Evolutionary conservation across 805 yeast species (phyloP).

Genomic region (Candida maris): DNA sequence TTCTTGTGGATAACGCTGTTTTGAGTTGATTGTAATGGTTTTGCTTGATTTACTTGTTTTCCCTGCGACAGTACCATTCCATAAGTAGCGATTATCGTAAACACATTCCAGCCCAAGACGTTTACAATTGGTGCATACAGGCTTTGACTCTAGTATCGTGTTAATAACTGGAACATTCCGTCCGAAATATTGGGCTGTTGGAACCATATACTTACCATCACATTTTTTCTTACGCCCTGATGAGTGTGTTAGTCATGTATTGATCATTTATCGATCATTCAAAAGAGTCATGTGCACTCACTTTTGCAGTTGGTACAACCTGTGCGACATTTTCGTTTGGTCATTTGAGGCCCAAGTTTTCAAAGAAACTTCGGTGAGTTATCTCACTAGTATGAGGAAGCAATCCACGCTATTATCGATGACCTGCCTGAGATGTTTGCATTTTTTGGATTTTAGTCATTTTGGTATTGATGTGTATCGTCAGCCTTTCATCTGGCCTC

Average conservation of each 20-base stretch:
- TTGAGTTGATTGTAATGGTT: neutral
- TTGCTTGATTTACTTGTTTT: neutral
- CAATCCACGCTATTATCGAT: too few relatives aligned
- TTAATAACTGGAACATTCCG: neutral
- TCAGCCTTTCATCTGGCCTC: too few relatives aligned
- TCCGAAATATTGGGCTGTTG: neutral
- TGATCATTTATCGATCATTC: neutral
- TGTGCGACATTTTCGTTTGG: neutral
- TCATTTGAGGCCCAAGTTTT: too few relatives aligned
- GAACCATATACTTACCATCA: neutral
- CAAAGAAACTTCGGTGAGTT: too few relatives aligned
- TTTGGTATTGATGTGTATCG: too few relatives aligned
- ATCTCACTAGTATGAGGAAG: too few relatives aligned
- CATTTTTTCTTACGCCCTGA: slow-evolving; percentile 1
- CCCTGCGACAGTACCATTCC: neutral
- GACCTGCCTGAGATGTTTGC: too few relatives aligned
- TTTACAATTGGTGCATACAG: neutral
- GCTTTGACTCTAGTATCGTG: neutral
- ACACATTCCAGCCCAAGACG: slow-evolving; percentile 1
- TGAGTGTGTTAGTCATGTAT: neutral
- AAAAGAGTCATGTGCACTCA: neutral
- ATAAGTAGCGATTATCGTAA: neutral
- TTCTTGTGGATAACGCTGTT: neutral
- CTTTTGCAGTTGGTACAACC: slow-evolving; percentile 1
- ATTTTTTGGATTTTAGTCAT: too few relatives aligned